These are phyloP conservation scores for Aspergillus pseudoviridinutans DNA, from an alignment of 2,329 filamentous ascomycete genomes.

Conservation along the genomic window DNA sequence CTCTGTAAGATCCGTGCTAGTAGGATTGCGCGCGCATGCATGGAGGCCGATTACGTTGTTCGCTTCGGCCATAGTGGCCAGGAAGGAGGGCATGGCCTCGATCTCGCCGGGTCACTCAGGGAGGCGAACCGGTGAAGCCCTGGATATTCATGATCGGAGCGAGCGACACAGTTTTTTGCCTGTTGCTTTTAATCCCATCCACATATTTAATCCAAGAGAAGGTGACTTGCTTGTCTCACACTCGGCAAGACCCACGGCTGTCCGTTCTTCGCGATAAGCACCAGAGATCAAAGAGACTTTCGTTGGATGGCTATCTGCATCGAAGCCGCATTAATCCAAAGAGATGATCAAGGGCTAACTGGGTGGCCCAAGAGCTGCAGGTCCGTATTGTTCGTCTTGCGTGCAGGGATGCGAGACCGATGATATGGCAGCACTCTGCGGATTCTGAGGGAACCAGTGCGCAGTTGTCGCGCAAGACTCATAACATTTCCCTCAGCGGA, in stretches of 20 bases:
- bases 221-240: constrained; percentile 23
- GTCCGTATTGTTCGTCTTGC: too few species aligned
- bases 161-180: constrained; percentile 62
- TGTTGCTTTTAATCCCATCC: background rate
- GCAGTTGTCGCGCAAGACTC: too few species aligned
- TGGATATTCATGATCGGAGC: constrained; percentile 43
- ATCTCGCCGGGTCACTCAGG: constrained; percentile 66
- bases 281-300: constrained; percentile 35
- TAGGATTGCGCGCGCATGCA: constrained; percentile 94
- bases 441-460: too few species aligned
- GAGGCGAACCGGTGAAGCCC: constrained; percentile 58
- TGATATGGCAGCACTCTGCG: too few species aligned
- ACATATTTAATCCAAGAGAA: too few species aligned
- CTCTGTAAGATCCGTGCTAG: constrained; percentile 78
- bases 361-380: too few species aligned
- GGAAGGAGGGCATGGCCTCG: constrained; percentile 61
- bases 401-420: too few species aligned
- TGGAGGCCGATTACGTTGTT: constrained; percentile 85
- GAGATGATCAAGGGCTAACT: background rate
- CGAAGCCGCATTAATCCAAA: constrained; percentile 24
- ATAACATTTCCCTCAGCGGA: too few species aligned
- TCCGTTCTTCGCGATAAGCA: constrained; percentile 39
- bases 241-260: constrained; percentile 36
- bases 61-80: constrained; percentile 74
- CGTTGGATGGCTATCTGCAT: constrained; percentile 16